Base-by-base conservation (phyloP, 306 rosid genomes). In the Rosa lucieae region DNA sequence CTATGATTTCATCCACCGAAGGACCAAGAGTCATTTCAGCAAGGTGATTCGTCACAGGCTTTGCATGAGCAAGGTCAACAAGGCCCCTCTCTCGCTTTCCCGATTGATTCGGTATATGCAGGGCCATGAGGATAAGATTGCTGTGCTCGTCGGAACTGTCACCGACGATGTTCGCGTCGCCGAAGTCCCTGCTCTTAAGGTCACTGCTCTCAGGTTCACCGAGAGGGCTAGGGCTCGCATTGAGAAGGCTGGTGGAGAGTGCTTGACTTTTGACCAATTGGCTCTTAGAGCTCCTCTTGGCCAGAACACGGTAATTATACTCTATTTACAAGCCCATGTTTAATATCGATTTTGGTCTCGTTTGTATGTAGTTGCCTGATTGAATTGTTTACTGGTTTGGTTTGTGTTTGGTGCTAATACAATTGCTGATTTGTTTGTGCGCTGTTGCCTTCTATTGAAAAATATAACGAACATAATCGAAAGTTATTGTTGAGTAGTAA, bases 61-160 rank as follows among this genome's bases (percentile, higher is more conserved):
- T 32, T 89, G 88, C 86, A 89, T 91, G 93, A 91, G 96, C 89
- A 91, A 91, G 86, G 90, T 86, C 70, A 91, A 91, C 87, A 91
- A 83, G 81, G 80, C 93, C 0, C 91, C 96, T 8, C 80, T 91
- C 3, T 91, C 93, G 3, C 93, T 91, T 49, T 91, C 96, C 44
- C 76, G 91, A 9, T 81, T 91, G 89, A 81, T 84, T 81, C 84
- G 90, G 46, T 91, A 8, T 87, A 86, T 43, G 80, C 59, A 84
- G 74, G 90, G 90, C 48, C 86, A 90, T 87, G 91, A 88, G 59
- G 86, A 32, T 52, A 88, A 88, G 88, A 84, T 86, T 10, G 93
- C 89, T 5, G 93, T 86, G 26, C 65, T 90, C 72, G 91, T 88
- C 8, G 93, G 93, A 2, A 81, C 90, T 0, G 90, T 90, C 52